Percentiles rank a stretch among this genome's conserved stretches.
phyloP scores from a whole-genome alignment of 1,284 basidiomycete genomes.

The Apiotrichum porosum region DNA sequence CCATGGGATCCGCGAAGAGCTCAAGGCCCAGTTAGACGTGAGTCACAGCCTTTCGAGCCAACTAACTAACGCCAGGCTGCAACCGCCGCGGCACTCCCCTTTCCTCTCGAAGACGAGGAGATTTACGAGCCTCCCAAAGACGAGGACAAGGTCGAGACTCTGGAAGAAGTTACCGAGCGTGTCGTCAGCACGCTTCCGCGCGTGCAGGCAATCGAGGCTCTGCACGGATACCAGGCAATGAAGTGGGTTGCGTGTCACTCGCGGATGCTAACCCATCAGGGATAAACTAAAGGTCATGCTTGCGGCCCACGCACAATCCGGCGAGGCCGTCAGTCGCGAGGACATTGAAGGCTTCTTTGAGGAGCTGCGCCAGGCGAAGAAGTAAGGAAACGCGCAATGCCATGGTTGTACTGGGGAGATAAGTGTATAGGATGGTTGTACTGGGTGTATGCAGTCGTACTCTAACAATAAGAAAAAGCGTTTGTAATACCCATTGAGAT shows the following conservation, averaged over 20 bases:
- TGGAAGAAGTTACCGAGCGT: conserved; percentile 40
- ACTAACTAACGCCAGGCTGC: conserved; percentile 13
- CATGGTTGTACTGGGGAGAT: no score
- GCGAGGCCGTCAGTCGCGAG: conserved; percentile 32
- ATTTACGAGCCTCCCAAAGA: conserved; percentile 45
- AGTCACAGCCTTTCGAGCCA: neutral
- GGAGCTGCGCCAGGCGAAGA: conserved; percentile 14
- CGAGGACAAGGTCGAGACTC: conserved; percentile 34
- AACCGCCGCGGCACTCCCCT: conserved; percentile 29
- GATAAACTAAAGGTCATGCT: conserved; percentile 39
- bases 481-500: no score
- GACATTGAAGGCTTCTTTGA: conserved; percentile 42
- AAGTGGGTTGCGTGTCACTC: conserved; percentile 27
- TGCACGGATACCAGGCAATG: conserved; percentile 43
- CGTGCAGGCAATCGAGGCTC: conserved; percentile 46
- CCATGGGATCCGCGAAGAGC: conserved; percentile 29
- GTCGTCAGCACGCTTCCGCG: conserved; percentile 37
- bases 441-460: no score
- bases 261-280: conserved; percentile 15
- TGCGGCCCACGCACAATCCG: conserved; percentile 23
- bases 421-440: no score
- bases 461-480: no score
- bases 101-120: conserved; percentile 44
- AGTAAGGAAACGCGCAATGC: no score
- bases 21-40: conserved; percentile 25